Conservation (phyloP, 2,329 filamentous ascomycete species). For the Nigrograna mackinnonii region DNA sequence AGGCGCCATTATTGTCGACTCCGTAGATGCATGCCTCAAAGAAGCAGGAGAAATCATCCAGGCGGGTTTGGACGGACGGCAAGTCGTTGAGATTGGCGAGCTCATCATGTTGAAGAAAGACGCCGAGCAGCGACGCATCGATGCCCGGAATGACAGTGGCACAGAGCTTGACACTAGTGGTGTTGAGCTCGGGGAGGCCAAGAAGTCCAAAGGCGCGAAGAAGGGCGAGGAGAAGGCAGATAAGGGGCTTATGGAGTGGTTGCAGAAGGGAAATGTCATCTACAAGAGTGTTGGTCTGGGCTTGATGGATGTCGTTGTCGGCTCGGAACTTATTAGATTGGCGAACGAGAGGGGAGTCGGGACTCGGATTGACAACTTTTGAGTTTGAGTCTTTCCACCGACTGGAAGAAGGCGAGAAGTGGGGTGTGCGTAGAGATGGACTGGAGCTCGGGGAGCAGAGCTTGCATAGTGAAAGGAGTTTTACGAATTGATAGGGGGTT, state of each 20-base stretch:
- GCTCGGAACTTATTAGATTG: slow-evolving; percentile 59
- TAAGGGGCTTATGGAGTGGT: slow-evolving; percentile 58
- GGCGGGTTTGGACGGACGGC: slow-evolving; percentile 70
- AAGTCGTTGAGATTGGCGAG: slow-evolving; percentile 87
- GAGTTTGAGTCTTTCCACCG: too few relatives aligned
- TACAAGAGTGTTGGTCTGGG: slow-evolving; percentile 72
- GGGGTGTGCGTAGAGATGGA: too few relatives aligned
- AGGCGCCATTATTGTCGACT: slow-evolving; percentile 66
- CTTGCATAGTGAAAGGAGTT: too few relatives aligned
- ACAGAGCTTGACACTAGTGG: slow-evolving; percentile 1
- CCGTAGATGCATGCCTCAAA: slow-evolving; percentile 75
- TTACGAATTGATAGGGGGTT: too few relatives aligned
- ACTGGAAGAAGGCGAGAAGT: too few relatives aligned
- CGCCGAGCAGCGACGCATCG: slow-evolving; percentile 41
- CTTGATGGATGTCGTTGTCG: slow-evolving; percentile 70
- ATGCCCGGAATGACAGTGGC: slow-evolving; percentile 7
- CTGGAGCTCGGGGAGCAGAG: too few relatives aligned
- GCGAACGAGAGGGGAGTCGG: slow-evolving; percentile 61
- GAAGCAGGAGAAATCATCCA: slow-evolving; percentile 88
- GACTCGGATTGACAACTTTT: slow-evolving; percentile 55
- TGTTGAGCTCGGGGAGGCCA: slow-evolving; percentile 28
- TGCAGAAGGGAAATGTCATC: slow-evolving; percentile 66
- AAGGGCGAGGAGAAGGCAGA: slow-evolving; percentile 27
- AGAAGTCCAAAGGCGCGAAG: slow-evolving; percentile 18
- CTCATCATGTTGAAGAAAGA: slow-evolving; percentile 67